Percentiles rank a stretch among this genome's conserved stretches.
phyloP scores from a whole-genome alignment of 176 grass and related monocot species.

The Alopecurus myosuroides region DNA sequence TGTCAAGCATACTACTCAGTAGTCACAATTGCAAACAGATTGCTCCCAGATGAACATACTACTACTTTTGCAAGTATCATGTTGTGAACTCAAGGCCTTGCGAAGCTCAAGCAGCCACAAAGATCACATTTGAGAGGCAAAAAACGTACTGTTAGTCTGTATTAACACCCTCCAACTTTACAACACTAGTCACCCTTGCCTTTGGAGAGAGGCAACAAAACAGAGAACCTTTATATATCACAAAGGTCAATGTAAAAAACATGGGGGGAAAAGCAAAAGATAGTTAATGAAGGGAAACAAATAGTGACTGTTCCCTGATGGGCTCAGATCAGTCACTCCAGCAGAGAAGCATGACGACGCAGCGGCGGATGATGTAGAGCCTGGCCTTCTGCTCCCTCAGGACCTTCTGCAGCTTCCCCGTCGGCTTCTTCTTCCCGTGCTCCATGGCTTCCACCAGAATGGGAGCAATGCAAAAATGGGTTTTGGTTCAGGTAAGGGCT shows the following conservation, averaged over 20 bases:
- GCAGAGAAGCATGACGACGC: slow-evolving; percentile 64
- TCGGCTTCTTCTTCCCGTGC: slow-evolving; percentile 42
- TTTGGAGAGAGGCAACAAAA: slow-evolving; percentile 28
- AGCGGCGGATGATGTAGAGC: slow-evolving; percentile 69
- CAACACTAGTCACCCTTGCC: slow-evolving; percentile 34
- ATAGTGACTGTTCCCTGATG: neutral
- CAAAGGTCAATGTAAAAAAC: slow-evolving; percentile 29
- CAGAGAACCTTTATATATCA: slow-evolving; percentile 16
- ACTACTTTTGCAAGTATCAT: neutral
- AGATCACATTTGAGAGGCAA: neutral
- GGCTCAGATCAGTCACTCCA: slow-evolving; percentile 42
- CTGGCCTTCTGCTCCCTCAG: slow-evolving; percentile 65
- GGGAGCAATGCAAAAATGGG: neutral
- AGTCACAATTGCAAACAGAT: neutral
- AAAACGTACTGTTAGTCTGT: slow-evolving; percentile 19
- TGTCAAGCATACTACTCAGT: neutral
- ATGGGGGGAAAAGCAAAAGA: neutral
- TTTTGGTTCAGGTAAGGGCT: neutral
- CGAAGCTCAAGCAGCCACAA: neutral
- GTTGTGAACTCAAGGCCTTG: neutral
- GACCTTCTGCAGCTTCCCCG: slow-evolving; percentile 37
- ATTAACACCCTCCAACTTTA: slow-evolving; percentile 40
- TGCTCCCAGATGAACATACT: neutral
- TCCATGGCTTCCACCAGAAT: slow-evolving; percentile 29
- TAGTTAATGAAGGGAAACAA: neutral